Percentiles rank a stretch among this genome's conserved stretches.
Evolutionary conservation across 129 eudicot species (phyloP).

Genomic region (Flaveria ramosissima): DNA sequence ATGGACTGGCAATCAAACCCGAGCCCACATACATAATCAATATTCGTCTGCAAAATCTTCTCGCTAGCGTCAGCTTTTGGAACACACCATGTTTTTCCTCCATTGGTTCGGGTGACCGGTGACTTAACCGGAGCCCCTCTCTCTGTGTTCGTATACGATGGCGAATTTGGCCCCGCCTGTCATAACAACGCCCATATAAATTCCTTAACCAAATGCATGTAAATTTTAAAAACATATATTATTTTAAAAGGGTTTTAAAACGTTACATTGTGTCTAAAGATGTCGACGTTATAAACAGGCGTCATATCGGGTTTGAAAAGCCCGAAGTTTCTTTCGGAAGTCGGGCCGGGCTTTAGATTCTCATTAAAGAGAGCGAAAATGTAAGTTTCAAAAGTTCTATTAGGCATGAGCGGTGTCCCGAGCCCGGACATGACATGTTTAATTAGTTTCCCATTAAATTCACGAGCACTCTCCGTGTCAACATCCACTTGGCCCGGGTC

Average conservation of each 20-base stretch:
- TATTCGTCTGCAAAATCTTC: conserved; percentile 47
- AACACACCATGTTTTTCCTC: conserved; percentile 55
- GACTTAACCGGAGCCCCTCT: conserved; percentile 31
- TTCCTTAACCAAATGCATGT: neutral
- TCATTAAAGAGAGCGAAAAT: conserved; percentile 84
- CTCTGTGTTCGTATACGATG: conserved; percentile 35
- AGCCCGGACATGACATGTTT: conserved; percentile 64
- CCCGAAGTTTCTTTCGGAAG: conserved; percentile 70
- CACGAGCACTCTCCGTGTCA: conserved; percentile 55
- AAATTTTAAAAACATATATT: neutral
- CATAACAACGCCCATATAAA: conserved; percentile 12
- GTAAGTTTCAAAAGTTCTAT: conserved; percentile 69
- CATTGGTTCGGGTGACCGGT: conserved; percentile 7
- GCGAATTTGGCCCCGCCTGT: conserved; percentile 48
- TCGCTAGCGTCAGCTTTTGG: conserved; percentile 53
- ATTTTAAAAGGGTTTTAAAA: neutral
- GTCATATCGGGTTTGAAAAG: conserved; percentile 68
- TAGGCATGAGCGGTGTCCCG: conserved; percentile 96
- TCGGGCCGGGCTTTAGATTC: conserved; percentile 79
- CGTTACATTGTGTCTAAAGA: conserved; percentile 52
- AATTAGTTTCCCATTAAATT: conserved; percentile 62
- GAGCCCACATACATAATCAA: conserved; percentile 64
- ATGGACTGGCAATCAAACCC: conserved; percentile 64
- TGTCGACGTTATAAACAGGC: conserved; percentile 63
- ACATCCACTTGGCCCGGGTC: conserved; percentile 66